Evolutionary conservation across 805 yeast species (phyloP).

Genomic region (Scheffersomyces lignosus): DNA sequence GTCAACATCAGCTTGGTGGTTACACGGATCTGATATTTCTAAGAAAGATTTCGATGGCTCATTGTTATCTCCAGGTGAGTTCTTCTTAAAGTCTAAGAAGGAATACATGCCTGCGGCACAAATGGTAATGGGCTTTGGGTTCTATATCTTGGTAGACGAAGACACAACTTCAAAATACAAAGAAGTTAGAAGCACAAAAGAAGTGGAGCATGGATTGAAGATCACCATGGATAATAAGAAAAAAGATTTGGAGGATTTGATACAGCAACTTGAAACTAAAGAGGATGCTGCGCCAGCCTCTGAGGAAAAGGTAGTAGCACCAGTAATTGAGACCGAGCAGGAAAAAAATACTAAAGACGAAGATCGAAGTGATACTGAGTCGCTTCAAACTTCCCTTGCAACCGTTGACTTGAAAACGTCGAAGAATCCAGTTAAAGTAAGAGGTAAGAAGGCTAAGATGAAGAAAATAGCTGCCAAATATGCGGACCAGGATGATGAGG

Average conservation of each 20-base stretch:
- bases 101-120: conserved; percentile 75
- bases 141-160: conserved; percentile 70
- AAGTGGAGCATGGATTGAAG: conserved; percentile 39
- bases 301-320: background rate
- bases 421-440: conserved; percentile 43
- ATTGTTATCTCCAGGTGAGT: conserved; percentile 60
- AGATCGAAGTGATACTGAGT: conserved; percentile 15
- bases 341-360: conserved; percentile 1
- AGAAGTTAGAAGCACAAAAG: conserved; percentile 27
- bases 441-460: conserved; percentile 85
- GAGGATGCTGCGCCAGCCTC: background rate
- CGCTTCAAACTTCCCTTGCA: conserved; percentile 5
- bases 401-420: conserved; percentile 4
- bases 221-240: conserved; percentile 37
- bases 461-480: conserved; percentile 83
- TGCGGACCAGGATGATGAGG: conserved; percentile 91
- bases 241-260: conserved; percentile 31
- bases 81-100: conserved; percentile 56
- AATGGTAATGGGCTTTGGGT: conserved; percentile 85
- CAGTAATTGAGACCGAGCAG: background rate
- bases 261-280: background rate
- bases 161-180: conserved; percentile 42
- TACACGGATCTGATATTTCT: conserved; percentile 65
- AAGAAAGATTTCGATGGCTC: conserved; percentile 65
- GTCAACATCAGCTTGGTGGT: conserved; percentile 82